Evolutionary conservation across 2,329 filamentous ascomycete genomes (phyloP).

Genomic region (Xylaria sp.): DNA sequence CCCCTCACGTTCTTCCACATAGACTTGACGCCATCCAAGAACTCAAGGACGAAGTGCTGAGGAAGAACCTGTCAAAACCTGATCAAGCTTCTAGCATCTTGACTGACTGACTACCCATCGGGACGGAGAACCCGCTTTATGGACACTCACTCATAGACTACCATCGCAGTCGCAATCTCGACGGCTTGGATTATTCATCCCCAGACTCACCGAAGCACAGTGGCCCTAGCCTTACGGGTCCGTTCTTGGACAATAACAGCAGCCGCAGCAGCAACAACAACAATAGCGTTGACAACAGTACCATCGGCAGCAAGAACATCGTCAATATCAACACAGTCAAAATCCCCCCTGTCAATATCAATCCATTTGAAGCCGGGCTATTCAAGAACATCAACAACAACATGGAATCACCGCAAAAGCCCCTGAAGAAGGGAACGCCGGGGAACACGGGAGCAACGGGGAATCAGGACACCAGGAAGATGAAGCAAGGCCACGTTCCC

Average conservation of each 20-base stretch:
- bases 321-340: not conserved
- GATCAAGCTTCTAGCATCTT: slow-evolving; percentile 47
- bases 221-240: not conserved
- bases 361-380: not conserved
- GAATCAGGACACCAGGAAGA: not conserved
- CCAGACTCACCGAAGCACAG: not conserved
- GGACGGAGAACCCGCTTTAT: slow-evolving; percentile 29
- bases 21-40: slow-evolving; percentile 47
- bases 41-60: slow-evolving; percentile 48
- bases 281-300: not conserved
- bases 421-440: not conserved
- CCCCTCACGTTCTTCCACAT: slow-evolving; percentile 52
- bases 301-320: not conserved
- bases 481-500: slow-evolving; percentile 33
- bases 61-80: slow-evolving; percentile 45
- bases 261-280: not conserved
- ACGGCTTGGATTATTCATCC: slow-evolving; percentile 8
- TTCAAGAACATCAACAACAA: not conserved
- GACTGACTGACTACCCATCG: slow-evolving; percentile 38
- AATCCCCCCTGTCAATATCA: slow-evolving; percentile 1
- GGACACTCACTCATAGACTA: slow-evolving; percentile 25
- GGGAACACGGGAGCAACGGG: not conserved
- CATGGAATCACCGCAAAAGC: not conserved
- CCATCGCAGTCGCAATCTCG: slow-evolving; percentile 7
- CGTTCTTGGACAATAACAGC: not conserved